phyloP scores from a whole-genome alignment of 495 filamentous ascomycete genomes.

The Penicillium bovifimosum region DNA sequence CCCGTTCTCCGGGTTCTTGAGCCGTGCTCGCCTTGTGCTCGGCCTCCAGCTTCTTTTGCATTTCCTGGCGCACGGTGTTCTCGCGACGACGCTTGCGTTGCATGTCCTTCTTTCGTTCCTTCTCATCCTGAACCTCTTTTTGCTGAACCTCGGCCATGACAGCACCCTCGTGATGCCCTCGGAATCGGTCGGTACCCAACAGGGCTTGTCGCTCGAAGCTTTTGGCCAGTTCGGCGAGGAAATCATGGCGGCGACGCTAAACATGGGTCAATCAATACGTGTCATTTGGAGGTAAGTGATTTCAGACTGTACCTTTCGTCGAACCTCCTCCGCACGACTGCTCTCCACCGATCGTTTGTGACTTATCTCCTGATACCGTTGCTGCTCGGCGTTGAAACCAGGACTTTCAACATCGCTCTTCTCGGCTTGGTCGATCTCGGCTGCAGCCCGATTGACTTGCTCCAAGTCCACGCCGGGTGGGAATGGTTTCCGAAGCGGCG shows the following conservation, averaged over 20 bases:
- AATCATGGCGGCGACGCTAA: conserved; percentile 52
- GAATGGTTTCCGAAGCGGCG: conserved; percentile 17
- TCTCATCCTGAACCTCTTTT: conserved; percentile 87
- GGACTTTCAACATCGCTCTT: conserved; percentile 61
- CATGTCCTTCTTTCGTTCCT: conserved; percentile 99
- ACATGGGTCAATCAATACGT: conserved; percentile 22
- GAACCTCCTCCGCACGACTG: conserved; percentile 49
- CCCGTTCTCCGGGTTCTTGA: conserved; percentile 71
- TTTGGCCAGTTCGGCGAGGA: conserved; percentile 43
- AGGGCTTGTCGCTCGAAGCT: conserved; percentile 51
- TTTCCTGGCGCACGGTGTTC: conserved; percentile 82
- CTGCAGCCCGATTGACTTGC: conserved; percentile 56
- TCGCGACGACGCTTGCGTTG: conserved; percentile 95
- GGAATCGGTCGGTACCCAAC: conserved; percentile 49
- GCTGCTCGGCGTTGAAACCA: conserved; percentile 54
- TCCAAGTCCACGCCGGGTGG: conserved; percentile 51
- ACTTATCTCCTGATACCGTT: conserved; percentile 47
- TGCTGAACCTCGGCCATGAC: conserved; percentile 82
- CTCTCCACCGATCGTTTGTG: conserved; percentile 59
- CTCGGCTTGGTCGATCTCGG: conserved; percentile 61
- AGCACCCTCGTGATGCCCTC: conserved; percentile 53
- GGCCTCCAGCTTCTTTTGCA: conserved; percentile 79
- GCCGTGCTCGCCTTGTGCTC: conserved; percentile 67
- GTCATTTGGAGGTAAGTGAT: conserved; percentile 7
- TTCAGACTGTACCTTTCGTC: conserved; percentile 46